phyloP scores from a whole-genome alignment of 306 rosid species.

The Carpinus viminea region DNA sequence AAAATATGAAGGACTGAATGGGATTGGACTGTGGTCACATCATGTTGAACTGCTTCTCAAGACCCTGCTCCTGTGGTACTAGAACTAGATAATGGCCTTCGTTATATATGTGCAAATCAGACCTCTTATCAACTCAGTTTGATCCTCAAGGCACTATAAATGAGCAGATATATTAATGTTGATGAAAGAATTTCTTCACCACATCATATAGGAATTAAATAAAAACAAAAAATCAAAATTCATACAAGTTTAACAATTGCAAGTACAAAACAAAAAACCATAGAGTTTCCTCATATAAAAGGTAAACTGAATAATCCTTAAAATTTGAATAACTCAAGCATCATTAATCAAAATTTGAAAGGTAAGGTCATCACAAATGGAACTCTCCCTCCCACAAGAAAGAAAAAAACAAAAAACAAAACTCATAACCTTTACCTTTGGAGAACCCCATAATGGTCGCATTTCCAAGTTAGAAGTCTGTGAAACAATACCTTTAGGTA shows the following conservation, averaged over 20 bases:
- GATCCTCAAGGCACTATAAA: conserved; percentile 1
- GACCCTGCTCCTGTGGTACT: background rate
- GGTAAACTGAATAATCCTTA: conserved; percentile 7
- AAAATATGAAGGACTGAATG: background rate
- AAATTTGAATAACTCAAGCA: background rate
- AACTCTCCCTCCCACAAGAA: background rate
- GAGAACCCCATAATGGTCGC: conserved; percentile 63
- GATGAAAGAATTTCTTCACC: background rate
- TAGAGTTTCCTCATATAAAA: background rate
- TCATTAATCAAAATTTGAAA: background rate
- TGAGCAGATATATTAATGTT: background rate
- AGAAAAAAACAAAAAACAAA: background rate
- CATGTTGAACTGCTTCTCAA: background rate
- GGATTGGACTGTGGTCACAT: background rate
- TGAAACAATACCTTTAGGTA: conserved; percentile 72
- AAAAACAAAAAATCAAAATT: background rate
- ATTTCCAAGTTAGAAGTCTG: conserved; percentile 60
- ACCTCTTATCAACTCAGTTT: background rate
- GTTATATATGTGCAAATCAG: background rate
- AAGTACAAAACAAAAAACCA: background rate
- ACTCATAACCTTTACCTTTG: conserved; percentile 16
- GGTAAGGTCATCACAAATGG: no score
- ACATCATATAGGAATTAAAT: background rate
- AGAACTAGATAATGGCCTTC: background rate
- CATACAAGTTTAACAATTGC: background rate